Evolutionary conservation across 208 protist species (phyloP).

Genomic region (Leishmania guyanensis): DNA sequence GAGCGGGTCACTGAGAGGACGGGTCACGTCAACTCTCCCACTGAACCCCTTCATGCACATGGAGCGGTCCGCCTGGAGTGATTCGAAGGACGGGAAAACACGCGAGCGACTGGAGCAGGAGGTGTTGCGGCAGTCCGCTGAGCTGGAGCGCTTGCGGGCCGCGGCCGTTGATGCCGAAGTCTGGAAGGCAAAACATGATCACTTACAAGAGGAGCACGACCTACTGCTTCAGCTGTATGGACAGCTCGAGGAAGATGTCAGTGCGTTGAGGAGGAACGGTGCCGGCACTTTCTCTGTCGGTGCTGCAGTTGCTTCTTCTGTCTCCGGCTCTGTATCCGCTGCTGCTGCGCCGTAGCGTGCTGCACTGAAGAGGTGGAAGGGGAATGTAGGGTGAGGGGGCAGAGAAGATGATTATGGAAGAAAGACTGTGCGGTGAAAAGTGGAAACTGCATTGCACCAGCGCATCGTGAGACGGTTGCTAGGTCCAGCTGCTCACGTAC

Average conservation of each 20-base stretch:
- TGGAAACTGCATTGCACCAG: neutral
- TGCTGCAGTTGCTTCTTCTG: neutral
- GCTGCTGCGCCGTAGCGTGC: slow-evolving; percentile 6
- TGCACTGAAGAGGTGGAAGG: neutral
- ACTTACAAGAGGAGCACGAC: slow-evolving; percentile 63
- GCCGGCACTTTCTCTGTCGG: neutral
- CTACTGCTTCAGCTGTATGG: slow-evolving; percentile 84
- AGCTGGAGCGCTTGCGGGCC: slow-evolving; percentile 63
- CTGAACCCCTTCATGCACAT: slow-evolving; percentile 23
- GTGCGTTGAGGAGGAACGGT: slow-evolving; percentile 11
- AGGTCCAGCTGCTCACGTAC: neutral
- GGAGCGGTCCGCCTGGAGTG: slow-evolving; percentile 22
- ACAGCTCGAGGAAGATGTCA: slow-evolving; percentile 66
- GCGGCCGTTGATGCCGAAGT: slow-evolving; percentile 32
- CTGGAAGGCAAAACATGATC: slow-evolving; percentile 32
- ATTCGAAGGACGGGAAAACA: slow-evolving; percentile 29
- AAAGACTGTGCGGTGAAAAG: neutral
- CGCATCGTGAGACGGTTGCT: neutral
- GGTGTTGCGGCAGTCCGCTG: slow-evolving; percentile 70
- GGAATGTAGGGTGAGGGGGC: neutral
- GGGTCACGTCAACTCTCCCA: slow-evolving; percentile 11
- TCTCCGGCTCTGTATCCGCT: neutral
- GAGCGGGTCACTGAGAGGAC: neutral
- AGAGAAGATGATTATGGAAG: neutral
- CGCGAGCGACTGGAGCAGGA: slow-evolving; percentile 65